Evolutionary conservation across 2,329 filamentous ascomycete genomes (phyloP).

Genomic region (Triangularia setosa): DNA sequence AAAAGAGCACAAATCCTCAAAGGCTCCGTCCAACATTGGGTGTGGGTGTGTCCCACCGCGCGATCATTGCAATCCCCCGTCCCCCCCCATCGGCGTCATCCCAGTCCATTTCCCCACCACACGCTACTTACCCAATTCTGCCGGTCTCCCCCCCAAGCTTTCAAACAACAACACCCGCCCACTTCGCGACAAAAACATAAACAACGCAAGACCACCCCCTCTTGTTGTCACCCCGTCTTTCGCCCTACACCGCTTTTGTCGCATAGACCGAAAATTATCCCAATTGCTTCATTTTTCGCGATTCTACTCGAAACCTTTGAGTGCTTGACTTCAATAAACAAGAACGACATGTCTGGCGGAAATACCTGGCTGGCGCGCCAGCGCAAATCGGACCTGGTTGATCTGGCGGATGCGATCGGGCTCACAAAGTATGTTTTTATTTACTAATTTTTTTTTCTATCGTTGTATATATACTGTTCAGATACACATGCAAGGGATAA

Average conservation of each 20-base stretch:
- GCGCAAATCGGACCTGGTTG: conserved; percentile 75
- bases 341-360: conserved; percentile 24
- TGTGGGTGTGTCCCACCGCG: background rate
- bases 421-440: conserved; percentile 63
- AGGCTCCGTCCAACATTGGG: background rate
- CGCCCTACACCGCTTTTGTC: background rate
- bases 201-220: background rate
- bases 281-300: background rate
- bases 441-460: background rate
- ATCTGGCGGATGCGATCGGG: conserved; percentile 67
- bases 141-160: background rate
- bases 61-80: background rate
- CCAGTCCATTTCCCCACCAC: conserved; percentile 1
- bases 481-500: background rate
- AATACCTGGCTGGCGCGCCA: conserved; percentile 75
- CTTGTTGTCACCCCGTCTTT: background rate
- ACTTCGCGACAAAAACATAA: background rate
- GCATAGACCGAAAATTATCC: background rate
- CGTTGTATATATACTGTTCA: background rate
- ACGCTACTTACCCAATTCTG: background rate
- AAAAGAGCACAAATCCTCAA: background rate
- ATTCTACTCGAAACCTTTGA: background rate
- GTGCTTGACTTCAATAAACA: background rate
- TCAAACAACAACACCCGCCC: background rate
- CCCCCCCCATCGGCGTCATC: background rate